These are phyloP conservation scores for Neurospora sp. DNA, from an alignment of 495 filamentous ascomycete species.

Conservation along the genomic window DNA sequence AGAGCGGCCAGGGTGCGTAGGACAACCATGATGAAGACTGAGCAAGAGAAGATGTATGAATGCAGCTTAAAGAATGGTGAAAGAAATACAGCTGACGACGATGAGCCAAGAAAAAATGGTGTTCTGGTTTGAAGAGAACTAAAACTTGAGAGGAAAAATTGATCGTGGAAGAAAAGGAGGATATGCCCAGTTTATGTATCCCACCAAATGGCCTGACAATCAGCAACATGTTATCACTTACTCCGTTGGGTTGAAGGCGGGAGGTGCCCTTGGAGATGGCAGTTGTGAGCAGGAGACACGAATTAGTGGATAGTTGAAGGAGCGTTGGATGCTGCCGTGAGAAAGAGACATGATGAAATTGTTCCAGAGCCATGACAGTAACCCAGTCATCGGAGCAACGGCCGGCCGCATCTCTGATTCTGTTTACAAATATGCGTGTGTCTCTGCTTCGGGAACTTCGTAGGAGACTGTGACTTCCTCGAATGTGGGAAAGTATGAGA, in stretches of 20 bases:
- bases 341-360: not conserved
- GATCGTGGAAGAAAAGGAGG: not conserved
- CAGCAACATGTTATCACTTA: not conserved
- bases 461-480: not conserved
- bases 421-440: not conserved
- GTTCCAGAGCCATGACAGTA: not conserved
- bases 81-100: not conserved
- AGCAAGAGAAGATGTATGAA: not conserved
- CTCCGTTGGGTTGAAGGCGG: not conserved
- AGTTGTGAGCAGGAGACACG: not conserved
- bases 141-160: not conserved
- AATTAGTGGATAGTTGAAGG: not conserved
- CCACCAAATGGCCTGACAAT: not conserved
- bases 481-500: not conserved
- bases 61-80: not conserved
- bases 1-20: conserved; percentile 20
- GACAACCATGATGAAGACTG: conserved; percentile 19
- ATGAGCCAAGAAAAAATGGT: not conserved
- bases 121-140: not conserved
- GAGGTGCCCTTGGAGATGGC: not conserved
- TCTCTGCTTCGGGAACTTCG: not conserved
- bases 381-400: not conserved
- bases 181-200: not conserved
- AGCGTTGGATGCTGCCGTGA: not conserved
- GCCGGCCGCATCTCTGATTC: not conserved